A percentile compares a stretch with the other conserved stretches of the same genome.
Conservation (phyloP, 257 asterid genomes). For the Leonotis leonurus region DNA sequence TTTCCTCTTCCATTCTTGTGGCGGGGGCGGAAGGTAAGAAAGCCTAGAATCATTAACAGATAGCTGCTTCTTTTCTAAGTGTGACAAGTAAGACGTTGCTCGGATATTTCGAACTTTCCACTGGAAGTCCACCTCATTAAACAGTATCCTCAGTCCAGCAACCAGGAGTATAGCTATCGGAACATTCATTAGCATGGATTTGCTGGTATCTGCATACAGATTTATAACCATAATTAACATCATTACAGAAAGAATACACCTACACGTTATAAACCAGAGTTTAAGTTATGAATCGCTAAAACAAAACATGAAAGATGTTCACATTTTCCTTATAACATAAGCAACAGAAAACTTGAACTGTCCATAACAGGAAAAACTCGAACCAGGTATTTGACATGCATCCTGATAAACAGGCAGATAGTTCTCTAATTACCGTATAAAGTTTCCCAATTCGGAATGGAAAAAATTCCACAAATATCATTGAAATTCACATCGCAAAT, state of each 20-base stretch:
- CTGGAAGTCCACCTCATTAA: conserved; percentile 71
- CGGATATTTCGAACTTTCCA: conserved; percentile 50
- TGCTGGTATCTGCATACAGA: conserved; percentile 69
- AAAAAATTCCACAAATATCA: not conserved
- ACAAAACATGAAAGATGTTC: not conserved
- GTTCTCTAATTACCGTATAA: not conserved
- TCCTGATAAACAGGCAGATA: not conserved
- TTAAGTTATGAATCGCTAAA: no score
- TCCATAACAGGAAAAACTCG: no score
- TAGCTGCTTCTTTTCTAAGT: conserved; percentile 74
- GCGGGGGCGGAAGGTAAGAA: conserved; percentile 30
- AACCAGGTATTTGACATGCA: not conserved
- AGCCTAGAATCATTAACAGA: conserved; percentile 57
- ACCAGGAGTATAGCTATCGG: conserved; percentile 76
- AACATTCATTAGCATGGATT: conserved; percentile 78
- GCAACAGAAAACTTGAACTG: not conserved
- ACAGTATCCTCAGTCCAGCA: conserved; percentile 57
- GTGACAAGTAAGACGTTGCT: conserved; percentile 48
- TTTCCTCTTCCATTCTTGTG: conserved; percentile 77
- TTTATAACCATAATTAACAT: conserved; percentile 1
- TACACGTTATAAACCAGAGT: no score
- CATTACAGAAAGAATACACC: not conserved
- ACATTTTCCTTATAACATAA: not conserved
- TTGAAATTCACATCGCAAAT: not conserved
- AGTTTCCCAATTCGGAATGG: not conserved